Evolutionary conservation across 1,284 basidiomycete genomes (phyloP).

Genomic region (Cryptococcus sp.): DNA sequence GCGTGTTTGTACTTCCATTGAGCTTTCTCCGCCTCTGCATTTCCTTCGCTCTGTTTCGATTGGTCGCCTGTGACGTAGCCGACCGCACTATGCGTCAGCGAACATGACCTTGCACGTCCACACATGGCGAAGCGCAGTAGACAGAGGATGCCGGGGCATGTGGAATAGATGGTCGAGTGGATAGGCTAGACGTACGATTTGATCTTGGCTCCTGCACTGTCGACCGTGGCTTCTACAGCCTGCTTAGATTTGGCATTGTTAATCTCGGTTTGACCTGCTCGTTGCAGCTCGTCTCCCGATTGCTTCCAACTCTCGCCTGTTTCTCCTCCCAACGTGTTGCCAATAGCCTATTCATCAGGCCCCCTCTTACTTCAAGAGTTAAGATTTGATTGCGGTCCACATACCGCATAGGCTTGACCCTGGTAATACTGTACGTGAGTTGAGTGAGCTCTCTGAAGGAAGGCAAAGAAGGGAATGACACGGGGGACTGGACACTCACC

Average conservation of each 20-base stretch:
- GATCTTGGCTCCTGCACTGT: slow-evolving; percentile 35
- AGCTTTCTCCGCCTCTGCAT: slow-evolving; percentile 24
- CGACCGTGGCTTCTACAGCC: slow-evolving; percentile 32
- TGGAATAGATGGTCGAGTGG: not conserved
- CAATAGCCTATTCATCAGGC: slow-evolving; percentile 21
- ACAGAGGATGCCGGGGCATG: not conserved
- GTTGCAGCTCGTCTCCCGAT: slow-evolving; percentile 27
- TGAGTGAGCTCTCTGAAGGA: not conserved
- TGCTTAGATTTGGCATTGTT: slow-evolving; percentile 35
- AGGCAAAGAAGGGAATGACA: not conserved
- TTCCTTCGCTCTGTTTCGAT: slow-evolving; percentile 43
- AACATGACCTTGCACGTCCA: too few relatives aligned
- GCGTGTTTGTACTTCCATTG: slow-evolving; percentile 31
- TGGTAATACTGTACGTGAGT: not conserved
- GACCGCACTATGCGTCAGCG: slow-evolving; percentile 21
- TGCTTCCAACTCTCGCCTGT: slow-evolving; percentile 25
- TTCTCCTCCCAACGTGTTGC: slow-evolving; percentile 26
- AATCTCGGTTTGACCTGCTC: slow-evolving; percentile 33
- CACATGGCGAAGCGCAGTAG: not conserved
- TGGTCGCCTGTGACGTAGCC: slow-evolving; percentile 44
- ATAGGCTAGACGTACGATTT: slow-evolving; percentile 44
- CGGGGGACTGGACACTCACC: too few relatives aligned
- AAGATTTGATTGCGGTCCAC: slow-evolving; percentile 1
- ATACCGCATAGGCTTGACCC: slow-evolving; percentile 1
- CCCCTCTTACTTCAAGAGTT: too few relatives aligned